Conservation (phyloP, 148 eudicot species). For the Persicaria tinctoria region DNA sequence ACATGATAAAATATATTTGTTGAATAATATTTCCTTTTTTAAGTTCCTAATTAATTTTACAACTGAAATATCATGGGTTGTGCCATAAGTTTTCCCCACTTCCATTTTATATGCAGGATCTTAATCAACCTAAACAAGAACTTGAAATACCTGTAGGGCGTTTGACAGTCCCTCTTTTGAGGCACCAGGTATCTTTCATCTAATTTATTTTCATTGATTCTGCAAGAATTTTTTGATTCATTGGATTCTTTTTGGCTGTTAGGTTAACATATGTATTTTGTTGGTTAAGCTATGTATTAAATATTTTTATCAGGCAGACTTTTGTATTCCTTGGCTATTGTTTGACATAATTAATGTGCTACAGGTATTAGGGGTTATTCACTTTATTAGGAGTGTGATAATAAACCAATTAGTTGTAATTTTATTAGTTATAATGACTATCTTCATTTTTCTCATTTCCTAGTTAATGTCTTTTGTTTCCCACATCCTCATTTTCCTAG, state of each 20-base stretch:
- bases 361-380: too few species aligned
- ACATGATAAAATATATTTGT: neutral
- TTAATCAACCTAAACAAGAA: conserved; percentile 8
- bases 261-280: neutral
- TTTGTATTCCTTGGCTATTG: too few species aligned
- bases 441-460: too few species aligned
- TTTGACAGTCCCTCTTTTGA: conserved; percentile 6
- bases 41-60: neutral
- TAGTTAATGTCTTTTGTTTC: too few species aligned
- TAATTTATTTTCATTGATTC: neutral
- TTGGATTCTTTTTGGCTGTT: neutral
- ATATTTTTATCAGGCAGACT: too few species aligned
- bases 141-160: conserved; percentile 8
- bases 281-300: too few species aligned
- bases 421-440: too few species aligned
- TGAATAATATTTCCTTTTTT: neutral
- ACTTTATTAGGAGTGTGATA: too few species aligned
- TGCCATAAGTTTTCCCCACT: neutral
- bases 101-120: conserved; percentile 9
- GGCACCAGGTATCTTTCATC: conserved; percentile 12
- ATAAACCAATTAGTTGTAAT: too few species aligned
- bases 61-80: neutral
- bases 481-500: too few species aligned
- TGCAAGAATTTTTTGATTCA: neutral
- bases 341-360: too few species aligned